Evolutionary conservation across 2,329 filamentous ascomycete genomes (phyloP).

Genomic region (Elsinoe batatas): DNA sequence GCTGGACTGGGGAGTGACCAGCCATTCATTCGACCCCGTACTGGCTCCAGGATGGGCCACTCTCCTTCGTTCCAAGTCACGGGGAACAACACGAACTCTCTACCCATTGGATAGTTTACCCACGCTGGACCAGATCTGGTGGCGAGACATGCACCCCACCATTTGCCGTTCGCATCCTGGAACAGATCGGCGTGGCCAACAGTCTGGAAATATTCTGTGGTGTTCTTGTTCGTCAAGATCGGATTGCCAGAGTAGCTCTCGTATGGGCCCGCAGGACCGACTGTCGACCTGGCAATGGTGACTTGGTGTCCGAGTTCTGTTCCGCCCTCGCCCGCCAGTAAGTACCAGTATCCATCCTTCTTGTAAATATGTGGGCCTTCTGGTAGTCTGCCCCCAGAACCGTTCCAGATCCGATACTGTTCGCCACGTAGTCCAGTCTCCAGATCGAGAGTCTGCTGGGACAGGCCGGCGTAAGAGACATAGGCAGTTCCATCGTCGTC

Average conservation of each 20-base stretch:
- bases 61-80: slow-evolving; percentile 41
- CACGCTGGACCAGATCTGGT: slow-evolving; percentile 38
- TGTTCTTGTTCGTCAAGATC: slow-evolving; percentile 22
- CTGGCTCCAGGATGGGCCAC: slow-evolving; percentile 29
- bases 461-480: slow-evolving; percentile 30
- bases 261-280: slow-evolving; percentile 24
- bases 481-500: slow-evolving; percentile 28
- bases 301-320: slow-evolving; percentile 33
- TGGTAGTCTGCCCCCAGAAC: slow-evolving; percentile 26
- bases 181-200: slow-evolving; percentile 50
- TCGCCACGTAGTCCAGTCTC: slow-evolving; percentile 23
- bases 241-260: slow-evolving; percentile 21
- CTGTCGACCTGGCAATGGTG: slow-evolving; percentile 31
- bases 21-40: slow-evolving; percentile 38
- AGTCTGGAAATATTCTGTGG: slow-evolving; percentile 35
- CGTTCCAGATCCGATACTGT: slow-evolving; percentile 28
- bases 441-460: slow-evolving; percentile 26
- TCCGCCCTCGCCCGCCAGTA: slow-evolving; percentile 30
- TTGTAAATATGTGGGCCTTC: slow-evolving; percentile 31
- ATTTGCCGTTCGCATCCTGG: slow-evolving; percentile 40
- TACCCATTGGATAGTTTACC: slow-evolving; percentile 42
- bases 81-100: slow-evolving; percentile 42
- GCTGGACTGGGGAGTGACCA: slow-evolving; percentile 33
- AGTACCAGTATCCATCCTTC: slow-evolving; percentile 30
- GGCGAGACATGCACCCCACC: slow-evolving; percentile 44